phyloP scores from a whole-genome alignment of 192 early-diverging fungal species.

The Linnemannia zychae region DNA sequence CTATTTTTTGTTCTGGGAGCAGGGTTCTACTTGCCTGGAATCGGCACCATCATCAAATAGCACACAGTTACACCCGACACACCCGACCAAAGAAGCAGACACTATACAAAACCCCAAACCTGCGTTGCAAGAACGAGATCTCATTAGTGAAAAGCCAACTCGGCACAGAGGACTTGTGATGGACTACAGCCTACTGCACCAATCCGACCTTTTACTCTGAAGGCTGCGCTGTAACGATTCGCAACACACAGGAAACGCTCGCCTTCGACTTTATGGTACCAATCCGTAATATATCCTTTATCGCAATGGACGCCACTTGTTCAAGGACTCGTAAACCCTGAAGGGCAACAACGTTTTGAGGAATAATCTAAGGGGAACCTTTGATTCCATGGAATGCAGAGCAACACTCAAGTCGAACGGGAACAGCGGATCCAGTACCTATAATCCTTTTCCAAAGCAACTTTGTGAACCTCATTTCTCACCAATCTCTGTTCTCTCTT shows the following conservation, averaged over 20 bases:
- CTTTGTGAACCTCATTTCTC: conserved; percentile 6
- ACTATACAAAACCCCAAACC: neutral
- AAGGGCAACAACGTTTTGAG: neutral
- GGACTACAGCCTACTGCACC: neutral
- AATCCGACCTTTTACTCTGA: neutral
- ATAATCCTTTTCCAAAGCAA: neutral
- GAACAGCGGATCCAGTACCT: neutral
- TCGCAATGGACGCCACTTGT: neutral
- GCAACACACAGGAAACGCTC: neutral
- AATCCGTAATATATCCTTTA: neutral
- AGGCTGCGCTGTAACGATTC: neutral
- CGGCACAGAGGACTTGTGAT: neutral
- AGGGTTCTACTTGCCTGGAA: neutral
- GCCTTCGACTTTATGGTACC: neutral
- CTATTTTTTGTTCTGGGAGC: neutral
- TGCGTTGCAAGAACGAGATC: neutral
- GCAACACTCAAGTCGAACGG: neutral
- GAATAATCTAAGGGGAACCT: conserved; percentile 24
- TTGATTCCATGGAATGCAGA: conserved; percentile 19
- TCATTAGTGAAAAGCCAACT: neutral
- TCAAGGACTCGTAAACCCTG: neutral
- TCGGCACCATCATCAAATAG: conserved; percentile 10
- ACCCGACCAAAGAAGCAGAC: neutral
- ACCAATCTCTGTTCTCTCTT: neutral
- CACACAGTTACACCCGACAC: neutral